A percentile compares a stretch with the other conserved stretches of the same genome.
Conservation (phyloP, 768 basidiomycete genomes). For the Tylopilus sp. region DNA sequence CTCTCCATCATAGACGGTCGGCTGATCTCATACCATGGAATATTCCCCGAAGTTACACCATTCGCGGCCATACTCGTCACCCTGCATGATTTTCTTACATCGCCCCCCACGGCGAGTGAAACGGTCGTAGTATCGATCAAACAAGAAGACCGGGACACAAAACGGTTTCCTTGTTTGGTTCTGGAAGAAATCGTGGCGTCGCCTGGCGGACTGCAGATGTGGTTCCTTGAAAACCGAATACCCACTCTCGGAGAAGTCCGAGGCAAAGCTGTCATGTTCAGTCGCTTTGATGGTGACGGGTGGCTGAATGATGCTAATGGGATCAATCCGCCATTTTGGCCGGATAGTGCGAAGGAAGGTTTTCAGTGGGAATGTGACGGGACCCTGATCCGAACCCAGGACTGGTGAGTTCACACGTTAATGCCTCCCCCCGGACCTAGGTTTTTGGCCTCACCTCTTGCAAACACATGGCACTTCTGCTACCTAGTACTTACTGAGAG, state of each 20-base stretch:
- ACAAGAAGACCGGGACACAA: constrained; percentile 67
- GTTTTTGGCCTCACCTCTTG: neutral
- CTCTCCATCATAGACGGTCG: constrained; percentile 60
- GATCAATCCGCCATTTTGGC: constrained; percentile 87
- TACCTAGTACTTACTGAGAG: constrained; percentile 4
- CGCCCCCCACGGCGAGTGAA: constrained; percentile 56
- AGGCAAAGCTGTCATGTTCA: constrained; percentile 82
- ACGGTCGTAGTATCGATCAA: constrained; percentile 86
- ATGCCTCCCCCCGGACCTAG: neutral
- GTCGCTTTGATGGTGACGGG: constrained; percentile 64
- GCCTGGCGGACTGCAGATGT: constrained; percentile 54
- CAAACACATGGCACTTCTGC: neutral
- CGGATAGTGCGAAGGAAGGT: constrained; percentile 66
- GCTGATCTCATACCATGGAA: constrained; percentile 78
- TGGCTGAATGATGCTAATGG: constrained; percentile 79
- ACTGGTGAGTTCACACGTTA: constrained; percentile 56
- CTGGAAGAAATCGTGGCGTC: constrained; percentile 58
- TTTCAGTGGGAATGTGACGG: constrained; percentile 79
- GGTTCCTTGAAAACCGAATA: constrained; percentile 80
- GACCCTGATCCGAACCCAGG: constrained; percentile 71
- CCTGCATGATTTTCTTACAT: constrained; percentile 62
- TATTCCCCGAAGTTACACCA: constrained; percentile 64
- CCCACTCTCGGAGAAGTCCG: constrained; percentile 81
- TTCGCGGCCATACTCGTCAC: constrained; percentile 64
- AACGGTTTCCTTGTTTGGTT: constrained; percentile 61